These are phyloP conservation scores for Penicillium sp. DNA, from an alignment of 2,329 filamentous ascomycete genomes.

Conservation along the genomic window DNA sequence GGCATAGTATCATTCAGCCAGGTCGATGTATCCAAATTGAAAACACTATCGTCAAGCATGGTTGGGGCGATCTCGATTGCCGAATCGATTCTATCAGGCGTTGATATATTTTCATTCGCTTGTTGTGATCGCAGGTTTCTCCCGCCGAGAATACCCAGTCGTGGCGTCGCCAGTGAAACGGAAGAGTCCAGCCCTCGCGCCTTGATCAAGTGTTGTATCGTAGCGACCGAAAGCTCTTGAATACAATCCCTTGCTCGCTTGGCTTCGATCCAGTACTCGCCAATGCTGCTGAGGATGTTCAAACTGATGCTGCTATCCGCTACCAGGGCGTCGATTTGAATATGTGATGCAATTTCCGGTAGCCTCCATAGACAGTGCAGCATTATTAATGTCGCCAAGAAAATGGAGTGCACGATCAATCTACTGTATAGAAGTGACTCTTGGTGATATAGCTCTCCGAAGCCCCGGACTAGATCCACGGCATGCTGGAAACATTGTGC, in stretches of 20 bases:
- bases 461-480: conserved; percentile 40
- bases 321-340: conserved; percentile 42
- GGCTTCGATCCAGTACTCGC: conserved; percentile 54
- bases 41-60: conserved; percentile 17
- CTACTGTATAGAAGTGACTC: conserved; percentile 50
- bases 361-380: conserved; percentile 53
- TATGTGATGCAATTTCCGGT: conserved; percentile 40
- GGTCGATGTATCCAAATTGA: conserved; percentile 13
- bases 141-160: background rate
- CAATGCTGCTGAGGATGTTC: conserved; percentile 51
- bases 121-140: background rate
- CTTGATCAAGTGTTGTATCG: conserved; percentile 24
- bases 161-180: background rate
- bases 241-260: conserved; percentile 31
- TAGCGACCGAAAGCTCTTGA: conserved; percentile 28
- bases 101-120: background rate
- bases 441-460: conserved; percentile 45
- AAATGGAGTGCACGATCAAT: conserved; percentile 50
- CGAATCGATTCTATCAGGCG: conserved; percentile 3
- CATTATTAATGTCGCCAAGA: conserved; percentile 51
- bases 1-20: conserved; percentile 25
- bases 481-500: conserved; percentile 47
- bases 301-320: conserved; percentile 44
- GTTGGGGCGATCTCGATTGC: conserved; percentile 10
- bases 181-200: conserved; percentile 12